Percentiles rank a stretch among this genome's conserved stretches.
Evolutionary conservation across 2,329 filamentous ascomycete species (phyloP).

Genomic region (Chrysoporthe austroafricana): DNA sequence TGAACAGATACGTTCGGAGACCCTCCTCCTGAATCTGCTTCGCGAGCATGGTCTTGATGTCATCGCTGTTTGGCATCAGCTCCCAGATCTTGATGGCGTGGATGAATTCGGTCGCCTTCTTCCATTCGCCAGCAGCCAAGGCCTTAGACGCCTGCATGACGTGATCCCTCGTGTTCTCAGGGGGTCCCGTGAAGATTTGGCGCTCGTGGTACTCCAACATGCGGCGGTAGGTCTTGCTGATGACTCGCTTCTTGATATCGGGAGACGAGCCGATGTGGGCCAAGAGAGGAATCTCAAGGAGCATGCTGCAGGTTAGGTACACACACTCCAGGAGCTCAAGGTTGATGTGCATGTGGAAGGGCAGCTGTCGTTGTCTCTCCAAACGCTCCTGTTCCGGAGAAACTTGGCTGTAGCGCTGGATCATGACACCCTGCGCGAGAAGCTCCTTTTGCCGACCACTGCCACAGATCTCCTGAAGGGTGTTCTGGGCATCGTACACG

Average conservation of each 20-base stretch:
- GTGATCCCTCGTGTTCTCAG: constrained; percentile 98
- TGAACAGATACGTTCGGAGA: constrained; percentile 97
- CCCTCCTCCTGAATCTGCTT: constrained; percentile 99
- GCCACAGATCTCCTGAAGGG: constrained; percentile 96
- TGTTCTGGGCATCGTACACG: constrained; percentile 96
- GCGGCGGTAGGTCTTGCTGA: constrained; percentile 98
- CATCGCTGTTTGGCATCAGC: constrained; percentile 86
- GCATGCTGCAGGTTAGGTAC: constrained; percentile 98
- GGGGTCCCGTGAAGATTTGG: constrained; percentile 97
- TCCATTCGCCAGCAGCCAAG: constrained; percentile 96
- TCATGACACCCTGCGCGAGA: constrained; percentile 95
- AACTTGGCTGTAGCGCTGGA: constrained; percentile 95
- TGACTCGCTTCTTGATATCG: constrained; percentile 95
- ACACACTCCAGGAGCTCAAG: constrained; percentile 97
- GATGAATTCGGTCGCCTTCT: constrained; percentile 91
- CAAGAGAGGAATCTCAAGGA: constrained; percentile 94
- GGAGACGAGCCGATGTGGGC: constrained; percentile 96
- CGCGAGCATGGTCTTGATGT: constrained; percentile 96
- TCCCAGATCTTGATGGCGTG: constrained; percentile 99
- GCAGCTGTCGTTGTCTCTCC: constrained; percentile 94
- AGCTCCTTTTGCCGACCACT: constrained; percentile 98
- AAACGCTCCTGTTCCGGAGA: constrained; percentile 97
- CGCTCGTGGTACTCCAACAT: constrained; percentile 99
- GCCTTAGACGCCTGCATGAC: constrained; percentile 99
- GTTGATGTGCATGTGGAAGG: constrained; percentile 99